phyloP scores from a whole-genome alignment of 169 alveolate genomes.

The Cryptosporidium meleagridis region DNA sequence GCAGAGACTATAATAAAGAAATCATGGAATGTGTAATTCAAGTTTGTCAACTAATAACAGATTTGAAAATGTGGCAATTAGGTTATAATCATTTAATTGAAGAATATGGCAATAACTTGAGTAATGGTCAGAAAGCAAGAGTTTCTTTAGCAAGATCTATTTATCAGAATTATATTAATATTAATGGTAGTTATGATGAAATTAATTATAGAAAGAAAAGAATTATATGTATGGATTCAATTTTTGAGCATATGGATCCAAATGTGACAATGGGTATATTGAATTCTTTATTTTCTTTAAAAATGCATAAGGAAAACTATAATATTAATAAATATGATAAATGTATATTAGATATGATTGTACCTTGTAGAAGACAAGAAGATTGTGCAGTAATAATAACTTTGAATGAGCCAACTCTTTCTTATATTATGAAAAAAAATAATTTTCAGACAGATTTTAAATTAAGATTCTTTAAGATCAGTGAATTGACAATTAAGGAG shows the following conservation, averaged over 20 bases:
- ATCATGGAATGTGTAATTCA: background rate
- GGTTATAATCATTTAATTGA: conserved; percentile 37
- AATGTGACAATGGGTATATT: conserved; percentile 16
- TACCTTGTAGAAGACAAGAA: conserved; percentile 12
- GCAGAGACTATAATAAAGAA: conserved; percentile 22
- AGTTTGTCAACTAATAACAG: conserved; percentile 50
- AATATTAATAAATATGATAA: background rate
- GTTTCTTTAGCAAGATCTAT: conserved; percentile 68
- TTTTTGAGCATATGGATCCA: conserved; percentile 65
- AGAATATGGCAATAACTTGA: conserved; percentile 64
- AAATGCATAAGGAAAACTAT: background rate
- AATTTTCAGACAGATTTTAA: background rate
- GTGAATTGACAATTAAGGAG: conserved; percentile 24
- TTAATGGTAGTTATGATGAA: background rate
- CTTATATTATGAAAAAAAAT: conserved; percentile 20
- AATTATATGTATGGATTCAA: conserved; percentile 53
- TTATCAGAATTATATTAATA: conserved; percentile 2
- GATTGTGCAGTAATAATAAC: conserved; percentile 29
- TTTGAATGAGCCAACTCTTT: conserved; percentile 25
- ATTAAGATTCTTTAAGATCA: conserved; percentile 24
- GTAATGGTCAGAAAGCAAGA: conserved; percentile 66
- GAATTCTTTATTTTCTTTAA: conserved; percentile 11
- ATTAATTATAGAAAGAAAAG: background rate
- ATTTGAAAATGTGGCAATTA: conserved; percentile 41
- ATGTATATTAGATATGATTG: background rate